A percentile compares a stretch with the other conserved stretches of the same genome.
Evolutionary conservation across 2,329 filamentous ascomycete genomes (phyloP).

Genomic region (Diaporthe humulicola): DNA sequence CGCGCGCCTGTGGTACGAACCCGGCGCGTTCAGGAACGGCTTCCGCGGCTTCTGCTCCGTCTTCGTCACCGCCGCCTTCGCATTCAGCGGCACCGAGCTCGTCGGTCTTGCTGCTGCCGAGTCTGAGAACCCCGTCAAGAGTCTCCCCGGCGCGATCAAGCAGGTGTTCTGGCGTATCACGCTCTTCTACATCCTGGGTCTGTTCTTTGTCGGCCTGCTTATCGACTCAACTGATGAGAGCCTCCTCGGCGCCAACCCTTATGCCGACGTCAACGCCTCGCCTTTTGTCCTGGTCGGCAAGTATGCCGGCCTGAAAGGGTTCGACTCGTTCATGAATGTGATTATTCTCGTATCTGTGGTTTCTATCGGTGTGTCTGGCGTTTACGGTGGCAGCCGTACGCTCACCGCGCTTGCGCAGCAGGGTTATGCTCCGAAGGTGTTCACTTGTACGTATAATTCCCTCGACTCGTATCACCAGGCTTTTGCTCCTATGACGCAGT

Average conservation of each 20-base stretch:
- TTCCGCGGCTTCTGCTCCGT: slow-evolving; percentile 81
- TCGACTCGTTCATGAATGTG: slow-evolving; percentile 70
- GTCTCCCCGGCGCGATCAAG: slow-evolving; percentile 85
- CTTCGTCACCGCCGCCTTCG: slow-evolving; percentile 80
- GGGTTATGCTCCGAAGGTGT: slow-evolving; percentile 68
- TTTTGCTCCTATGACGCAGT: neutral
- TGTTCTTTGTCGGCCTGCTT: slow-evolving; percentile 65
- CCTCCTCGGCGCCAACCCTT: slow-evolving; percentile 62
- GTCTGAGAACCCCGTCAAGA: slow-evolving; percentile 76
- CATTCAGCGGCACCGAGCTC: slow-evolving; percentile 80
- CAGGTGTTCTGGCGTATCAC: slow-evolving; percentile 76
- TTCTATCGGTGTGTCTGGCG: slow-evolving; percentile 69
- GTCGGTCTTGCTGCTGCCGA: slow-evolving; percentile 83
- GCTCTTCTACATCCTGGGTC: slow-evolving; percentile 66
- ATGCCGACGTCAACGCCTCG: slow-evolving; percentile 60
- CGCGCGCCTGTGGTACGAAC: slow-evolving; percentile 62
- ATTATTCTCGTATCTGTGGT: slow-evolving; percentile 71
- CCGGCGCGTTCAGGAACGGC: slow-evolving; percentile 75
- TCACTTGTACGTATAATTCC: slow-evolving; percentile 49
- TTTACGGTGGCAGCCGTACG: slow-evolving; percentile 72
- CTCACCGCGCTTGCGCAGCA: slow-evolving; percentile 71
- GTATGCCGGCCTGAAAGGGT: slow-evolving; percentile 64
- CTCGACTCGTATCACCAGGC: neutral
- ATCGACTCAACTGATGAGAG: slow-evolving; percentile 59
- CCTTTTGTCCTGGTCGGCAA: slow-evolving; percentile 71